Percentiles rank a stretch among this genome's conserved stretches.
phyloP scores from a whole-genome alignment of 345 rosid genomes.

The Eucalyptus coolabah region DNA sequence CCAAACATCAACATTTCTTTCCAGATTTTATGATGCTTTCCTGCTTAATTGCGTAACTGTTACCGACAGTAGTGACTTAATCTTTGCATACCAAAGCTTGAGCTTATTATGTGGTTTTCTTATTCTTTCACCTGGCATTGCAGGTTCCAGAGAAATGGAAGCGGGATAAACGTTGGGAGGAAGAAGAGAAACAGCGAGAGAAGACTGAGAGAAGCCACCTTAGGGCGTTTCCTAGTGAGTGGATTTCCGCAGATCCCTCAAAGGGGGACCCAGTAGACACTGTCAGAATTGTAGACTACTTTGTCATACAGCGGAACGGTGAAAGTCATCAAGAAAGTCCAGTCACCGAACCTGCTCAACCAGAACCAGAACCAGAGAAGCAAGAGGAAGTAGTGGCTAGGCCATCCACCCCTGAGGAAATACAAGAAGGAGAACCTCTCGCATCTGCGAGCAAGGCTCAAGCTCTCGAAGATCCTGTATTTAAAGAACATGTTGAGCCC shows the following conservation, averaged over 20 bases:
- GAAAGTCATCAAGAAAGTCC: neutral
- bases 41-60: neutral
- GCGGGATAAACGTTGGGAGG: neutral
- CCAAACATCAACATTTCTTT: neutral
- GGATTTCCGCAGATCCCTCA: conserved; percentile 42
- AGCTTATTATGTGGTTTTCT: neutral
- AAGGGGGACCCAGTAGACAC: conserved; percentile 54
- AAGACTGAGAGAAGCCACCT: conserved; percentile 24
- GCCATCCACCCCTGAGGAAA: too few relatives aligned
- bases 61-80: neutral
- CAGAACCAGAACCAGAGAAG: too few relatives aligned
- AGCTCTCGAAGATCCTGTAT: fast-evolving
- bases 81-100: neutral
- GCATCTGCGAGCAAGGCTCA: too few relatives aligned
- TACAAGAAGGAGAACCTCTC: too few relatives aligned
- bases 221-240: conserved; percentile 53
- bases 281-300: conserved; percentile 62
- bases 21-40: neutral
- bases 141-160: conserved; percentile 70
- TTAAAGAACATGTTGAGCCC: too few relatives aligned
- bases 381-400: too few relatives aligned
- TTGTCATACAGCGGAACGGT: conserved; percentile 25
- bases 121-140: neutral
- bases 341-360: too few relatives aligned
- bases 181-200: too few relatives aligned